Evolutionary conservation across 2,329 filamentous ascomycete species (phyloP), one percentile per base, ranked within the genome.

Genomic region (Decorospora gaudefroyi): DNA sequence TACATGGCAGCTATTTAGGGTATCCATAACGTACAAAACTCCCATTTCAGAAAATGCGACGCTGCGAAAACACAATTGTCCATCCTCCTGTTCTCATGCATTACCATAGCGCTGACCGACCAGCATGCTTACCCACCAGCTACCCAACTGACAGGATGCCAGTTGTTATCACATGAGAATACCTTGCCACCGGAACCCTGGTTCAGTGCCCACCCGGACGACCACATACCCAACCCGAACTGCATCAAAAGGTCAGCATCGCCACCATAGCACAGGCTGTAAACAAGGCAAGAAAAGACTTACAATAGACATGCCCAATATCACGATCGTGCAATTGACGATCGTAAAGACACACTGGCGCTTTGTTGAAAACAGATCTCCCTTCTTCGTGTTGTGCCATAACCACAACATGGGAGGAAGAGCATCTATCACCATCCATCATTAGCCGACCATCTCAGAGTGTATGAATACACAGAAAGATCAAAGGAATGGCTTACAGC

Each of bases 381-480:
- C 26, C 12, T 42, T 53, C 2, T 71, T 74, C 38, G 66, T 64
- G 52, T 80, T 74, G 46, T 81, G 66, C 50, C 73, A 74, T 39
- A 78, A 54, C 74, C 75, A 78, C 51, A 77, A 74, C 2, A 71
- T 54, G 6, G 70, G 74, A 13, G 69, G 70, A 3, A 78, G 57
- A 1, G 73, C 73, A 54, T 72, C 60, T 66, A 28, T n/a, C 18
- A 18, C 18, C 30, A 23, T 26, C 5, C 4, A 16, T 21, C 5
- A 6, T 26, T 11, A n/a, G 19, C 6, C 3, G 0, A 13, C 18
- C 7, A 30, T 8, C 10, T 49, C 22, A 53, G 40, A n/a, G 5
- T 21, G n/a, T 11, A 8, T 29, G 8, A 7, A 25, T 29, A 23
- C n/a, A 25, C 21, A 16, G 12, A 6, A 15, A 38, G 2, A 12